Evolutionary conservation across 148 eudicot species (phyloP).

Genomic region (Cornus controversa): DNA sequence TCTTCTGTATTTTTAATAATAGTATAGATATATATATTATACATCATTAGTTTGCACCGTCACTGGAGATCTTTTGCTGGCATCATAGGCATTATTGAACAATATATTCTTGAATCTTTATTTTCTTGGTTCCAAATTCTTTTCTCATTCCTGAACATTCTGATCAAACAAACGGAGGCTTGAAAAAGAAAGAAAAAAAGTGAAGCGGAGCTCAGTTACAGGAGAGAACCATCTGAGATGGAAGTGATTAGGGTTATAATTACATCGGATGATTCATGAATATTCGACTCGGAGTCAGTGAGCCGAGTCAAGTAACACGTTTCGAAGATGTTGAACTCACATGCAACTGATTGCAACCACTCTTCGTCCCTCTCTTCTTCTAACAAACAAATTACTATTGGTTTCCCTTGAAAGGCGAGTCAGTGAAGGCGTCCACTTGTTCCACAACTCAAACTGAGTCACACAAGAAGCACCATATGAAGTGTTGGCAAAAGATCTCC

Average conservation of each 20-base stretch:
- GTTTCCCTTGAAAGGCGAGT: constrained; percentile 64
- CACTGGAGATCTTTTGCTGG: no score
- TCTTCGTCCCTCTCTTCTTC: constrained; percentile 54
- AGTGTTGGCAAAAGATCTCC: no score
- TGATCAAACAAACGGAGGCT: no score
- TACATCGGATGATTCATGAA: constrained; percentile 8
- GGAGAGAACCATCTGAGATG: constrained; percentile 87
- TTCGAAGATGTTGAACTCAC: constrained; percentile 65
- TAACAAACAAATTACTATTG: constrained; percentile 71
- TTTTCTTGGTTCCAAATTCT: no score
- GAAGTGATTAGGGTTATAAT: constrained; percentile 37
- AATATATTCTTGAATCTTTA: neutral
- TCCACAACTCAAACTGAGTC: neutral
- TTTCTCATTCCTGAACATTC: no score
- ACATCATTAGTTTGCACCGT: no score
- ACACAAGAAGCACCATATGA: neutral
- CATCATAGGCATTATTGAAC: neutral
- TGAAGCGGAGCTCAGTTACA: constrained; percentile 48
- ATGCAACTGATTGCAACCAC: constrained; percentile 72
- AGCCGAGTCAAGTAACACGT: constrained; percentile 59
- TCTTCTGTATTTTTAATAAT: no score
- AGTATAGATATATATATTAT: no score
- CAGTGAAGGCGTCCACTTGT: constrained; percentile 79
- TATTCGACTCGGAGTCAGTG: constrained; percentile 8
- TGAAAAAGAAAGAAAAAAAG: neutral